Percentiles rank a stretch among this genome's conserved stretches.
These are phyloP conservation scores for Phytophthora chlamydospora DNA, from an alignment of 352 stramenopile genomes.

Conservation along the genomic window DNA sequence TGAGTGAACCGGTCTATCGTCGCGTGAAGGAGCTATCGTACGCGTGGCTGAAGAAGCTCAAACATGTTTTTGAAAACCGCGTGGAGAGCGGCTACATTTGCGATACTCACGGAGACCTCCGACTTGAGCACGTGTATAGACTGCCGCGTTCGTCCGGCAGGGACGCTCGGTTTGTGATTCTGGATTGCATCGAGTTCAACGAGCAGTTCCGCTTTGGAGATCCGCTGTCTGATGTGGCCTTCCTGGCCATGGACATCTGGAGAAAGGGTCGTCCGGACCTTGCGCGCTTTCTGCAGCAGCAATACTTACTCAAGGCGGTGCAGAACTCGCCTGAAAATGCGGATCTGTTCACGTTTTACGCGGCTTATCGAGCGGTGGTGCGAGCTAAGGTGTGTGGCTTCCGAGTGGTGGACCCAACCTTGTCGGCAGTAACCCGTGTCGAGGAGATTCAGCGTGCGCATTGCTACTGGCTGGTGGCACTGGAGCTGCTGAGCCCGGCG, in stretches of 20 bases:
- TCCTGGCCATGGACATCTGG: slow-evolving; percentile 76
- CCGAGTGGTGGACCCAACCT: slow-evolving; percentile 56
- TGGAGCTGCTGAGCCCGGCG: slow-evolving; percentile 53
- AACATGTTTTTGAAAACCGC: slow-evolving; percentile 42
- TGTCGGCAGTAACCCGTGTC: slow-evolving; percentile 43
- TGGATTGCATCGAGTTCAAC: slow-evolving; percentile 86
- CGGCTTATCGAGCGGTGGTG: slow-evolving; percentile 71
- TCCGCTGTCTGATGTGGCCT: slow-evolving; percentile 67
- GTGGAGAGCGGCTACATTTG: slow-evolving; percentile 69
- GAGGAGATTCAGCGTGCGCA: slow-evolving; percentile 48
- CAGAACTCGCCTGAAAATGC: slow-evolving; percentile 59
- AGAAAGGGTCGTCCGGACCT: slow-evolving; percentile 62
- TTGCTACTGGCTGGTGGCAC: slow-evolving; percentile 73
- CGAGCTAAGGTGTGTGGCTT: slow-evolving; percentile 76
- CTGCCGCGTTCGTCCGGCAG: slow-evolving; percentile 22
- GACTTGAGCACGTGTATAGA: slow-evolving; percentile 71
- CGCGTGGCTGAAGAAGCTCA: slow-evolving; percentile 47
- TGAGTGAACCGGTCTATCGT: slow-evolving; percentile 52
- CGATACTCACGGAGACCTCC: slow-evolving; percentile 71
- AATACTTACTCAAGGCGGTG: slow-evolving; percentile 58
- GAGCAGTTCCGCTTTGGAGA: slow-evolving; percentile 80
- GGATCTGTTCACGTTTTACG: slow-evolving; percentile 63
- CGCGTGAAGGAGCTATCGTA: slow-evolving; percentile 65
- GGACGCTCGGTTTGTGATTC: slow-evolving; percentile 42
- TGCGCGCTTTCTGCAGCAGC: slow-evolving; percentile 49